Base-by-base conservation (phyloP, 805 yeast species). In the Kluyveromyces dobzhanskii region DNA sequence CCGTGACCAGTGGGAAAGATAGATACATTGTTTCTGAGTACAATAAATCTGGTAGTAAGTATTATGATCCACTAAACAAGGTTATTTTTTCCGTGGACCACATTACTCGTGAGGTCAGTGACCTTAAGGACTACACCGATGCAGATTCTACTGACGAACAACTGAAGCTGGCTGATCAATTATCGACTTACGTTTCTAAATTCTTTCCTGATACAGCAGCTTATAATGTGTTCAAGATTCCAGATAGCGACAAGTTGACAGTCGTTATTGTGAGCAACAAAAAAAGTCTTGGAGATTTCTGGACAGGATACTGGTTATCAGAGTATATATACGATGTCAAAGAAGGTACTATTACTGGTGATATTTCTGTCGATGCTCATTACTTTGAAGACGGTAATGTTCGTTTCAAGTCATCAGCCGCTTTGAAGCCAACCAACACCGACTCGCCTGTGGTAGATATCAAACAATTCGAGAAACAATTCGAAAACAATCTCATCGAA, bases 371-470 rank as follows among this genome's bases (percentile, higher is more conserved):
- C 24, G 88, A 85, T 47, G 81, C 88, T 30, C 98, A 90, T 61
- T 92, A 88, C 60, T 92, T 75, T 57, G 98, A 90, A 63, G 97
- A 90, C 50, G 98, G 98, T 23, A 90, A 90, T 54, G 97, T 90
- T 14, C 72, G 90, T 38, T 73, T 92, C 52, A 77, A 74, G 44
- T 67, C 78, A 2, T 45, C 46, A 6, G 65, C 69, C 42, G 49
- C 52, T 3, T 48, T 72, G 1, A 51, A 49, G 5, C 62, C 59
- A 17, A 39, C 52, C 3, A 30, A 40, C 4, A 35, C 46, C 3
- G 44, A 49, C 1, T 40, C 41, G 2, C 57, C 56, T 3, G 52
- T 62, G 3, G 61, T 77, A 27, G 56, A 65, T 28, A 81, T 86
- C 46, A 64, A 68, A 38, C 57, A 57, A 21, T 53, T 72, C 10